These are phyloP conservation scores for Arxiozyma heterogenica DNA, from an alignment of 1,139 yeast genomes.

Conservation along the genomic window DNA sequence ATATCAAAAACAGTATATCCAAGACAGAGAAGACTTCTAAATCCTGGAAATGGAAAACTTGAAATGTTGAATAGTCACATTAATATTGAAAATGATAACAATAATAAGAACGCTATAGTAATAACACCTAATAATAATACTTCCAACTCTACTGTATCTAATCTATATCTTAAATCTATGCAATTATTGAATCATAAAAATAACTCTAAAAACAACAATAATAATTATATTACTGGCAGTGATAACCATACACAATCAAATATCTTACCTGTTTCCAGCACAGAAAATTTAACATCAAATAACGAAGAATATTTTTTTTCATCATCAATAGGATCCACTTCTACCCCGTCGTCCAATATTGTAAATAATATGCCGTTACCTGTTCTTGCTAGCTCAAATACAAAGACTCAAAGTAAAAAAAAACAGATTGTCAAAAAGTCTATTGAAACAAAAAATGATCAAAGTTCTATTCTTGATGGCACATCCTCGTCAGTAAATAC, in stretches of 20 bases:
- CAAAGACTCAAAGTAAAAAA: neutral
- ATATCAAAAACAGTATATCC: neutral
- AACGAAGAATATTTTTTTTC: neutral
- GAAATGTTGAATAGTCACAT: neutral
- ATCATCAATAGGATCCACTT: neutral
- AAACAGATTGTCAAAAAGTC: neutral
- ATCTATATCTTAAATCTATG: neutral
- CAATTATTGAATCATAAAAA: neutral
- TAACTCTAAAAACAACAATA: neutral
- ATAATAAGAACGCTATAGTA: neutral
- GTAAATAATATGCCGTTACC: neutral
- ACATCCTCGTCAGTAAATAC: neutral
- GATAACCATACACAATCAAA: neutral
- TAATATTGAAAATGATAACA: neutral
- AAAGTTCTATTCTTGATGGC: neutral
- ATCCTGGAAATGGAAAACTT: constrained; percentile 1
- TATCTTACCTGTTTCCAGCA: neutral
- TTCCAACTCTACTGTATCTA: neutral
- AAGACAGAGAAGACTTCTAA: neutral
- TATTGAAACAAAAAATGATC: neutral
- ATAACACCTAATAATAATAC: neutral
- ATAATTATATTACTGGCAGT: neutral
- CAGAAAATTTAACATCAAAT: neutral
- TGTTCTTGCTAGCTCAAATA: neutral
- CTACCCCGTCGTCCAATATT: neutral